Evolutionary conservation across 2,329 filamentous ascomycete genomes (phyloP), one percentile per base, ranked within the genome.

Genomic region (Penicillium decumbens): DNA sequence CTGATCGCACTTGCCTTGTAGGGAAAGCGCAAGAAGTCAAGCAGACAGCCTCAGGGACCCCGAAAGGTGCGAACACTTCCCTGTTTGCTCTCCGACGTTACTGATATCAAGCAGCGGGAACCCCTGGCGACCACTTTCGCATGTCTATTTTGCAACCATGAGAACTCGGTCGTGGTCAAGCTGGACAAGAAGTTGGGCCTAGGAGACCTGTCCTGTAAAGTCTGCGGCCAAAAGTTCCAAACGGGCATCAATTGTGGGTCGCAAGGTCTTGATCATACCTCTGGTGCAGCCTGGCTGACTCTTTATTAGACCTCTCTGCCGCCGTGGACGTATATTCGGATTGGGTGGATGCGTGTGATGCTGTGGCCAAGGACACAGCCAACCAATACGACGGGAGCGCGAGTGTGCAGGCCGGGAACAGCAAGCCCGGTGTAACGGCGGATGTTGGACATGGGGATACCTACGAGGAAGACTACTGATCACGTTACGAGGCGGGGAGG

Each of bases 91-190:
- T 20, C 6, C 8, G 13, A 27, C 18, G 40, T 7, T 15, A 33
- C 33, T 49, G 28, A 50, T 18, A 10, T n/a, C 43, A 30, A 28
- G 33, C 49, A 74, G 73, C 71, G 67, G 60, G 75, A 77, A 57
- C 72, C 73, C 24, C 69, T 77, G n/a, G 65, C 74, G 13, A 91
- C 88, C 2, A 82, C 83, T n/a, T 98, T 98, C 72, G 89, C 91
- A 49, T 98, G 93, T 69, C 84, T 98, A 40, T 98, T 98, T 75
- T 98, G 93, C 79, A 97, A 96, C 70, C 91, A 97, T 73, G 93
- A 97, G 68, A 93, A 89, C 59, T 89, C 91, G 0, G 88, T 98
- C 45, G 80, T 83, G 25, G 88, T 96, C 59, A 93, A 95, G 72
- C 80, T 98, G 43, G 90, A 98, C 69, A 95, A 95, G 78, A 97